Evolutionary conservation across 305 asterid genomes (phyloP).

Genomic region (Striga hermonthica): DNA sequence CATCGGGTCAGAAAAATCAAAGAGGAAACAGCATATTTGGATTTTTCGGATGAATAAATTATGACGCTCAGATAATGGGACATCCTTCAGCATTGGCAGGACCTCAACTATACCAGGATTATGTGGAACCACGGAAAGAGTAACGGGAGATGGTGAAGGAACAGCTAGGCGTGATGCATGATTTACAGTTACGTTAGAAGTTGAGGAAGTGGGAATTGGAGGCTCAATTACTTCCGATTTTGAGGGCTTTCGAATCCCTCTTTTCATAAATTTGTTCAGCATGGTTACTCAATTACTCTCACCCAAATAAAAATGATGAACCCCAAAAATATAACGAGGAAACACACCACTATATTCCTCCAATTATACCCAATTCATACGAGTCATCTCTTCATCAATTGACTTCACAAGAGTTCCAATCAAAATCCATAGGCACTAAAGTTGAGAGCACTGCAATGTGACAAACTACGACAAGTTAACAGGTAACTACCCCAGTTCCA

Average conservation of each 20-base stretch:
- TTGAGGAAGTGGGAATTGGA: slow-evolving; percentile 47
- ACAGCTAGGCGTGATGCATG: slow-evolving; percentile 45
- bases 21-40: slow-evolving; percentile 44
- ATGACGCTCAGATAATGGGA: slow-evolving; percentile 48
- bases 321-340: slow-evolving; percentile 21
- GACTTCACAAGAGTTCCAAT: slow-evolving; percentile 32
- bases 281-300: slow-evolving; percentile 31
- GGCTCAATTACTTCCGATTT: slow-evolving; percentile 68
- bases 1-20: slow-evolving; percentile 45
- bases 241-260: slow-evolving; percentile 57
- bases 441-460: slow-evolving; percentile 22
- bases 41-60: slow-evolving; percentile 43
- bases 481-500: slow-evolving; percentile 6
- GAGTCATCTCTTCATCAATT: slow-evolving; percentile 27
- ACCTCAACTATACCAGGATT: slow-evolving; percentile 39
- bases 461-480: slow-evolving; percentile 22
- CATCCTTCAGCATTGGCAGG: slow-evolving; percentile 49
- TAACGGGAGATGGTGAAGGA: slow-evolving; percentile 34
- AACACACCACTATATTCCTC: slow-evolving; percentile 28
- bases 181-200: slow-evolving; percentile 54
- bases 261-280: slow-evolving; percentile 77
- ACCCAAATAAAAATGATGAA: slow-evolving; percentile 24
- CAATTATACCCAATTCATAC: slow-evolving; percentile 23
- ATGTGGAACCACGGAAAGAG: slow-evolving; percentile 35
- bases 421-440: slow-evolving; percentile 21